These are phyloP conservation scores for Aquilaria agallochum DNA, from an alignment of 441 rosid genomes.

Conservation along the genomic window DNA sequence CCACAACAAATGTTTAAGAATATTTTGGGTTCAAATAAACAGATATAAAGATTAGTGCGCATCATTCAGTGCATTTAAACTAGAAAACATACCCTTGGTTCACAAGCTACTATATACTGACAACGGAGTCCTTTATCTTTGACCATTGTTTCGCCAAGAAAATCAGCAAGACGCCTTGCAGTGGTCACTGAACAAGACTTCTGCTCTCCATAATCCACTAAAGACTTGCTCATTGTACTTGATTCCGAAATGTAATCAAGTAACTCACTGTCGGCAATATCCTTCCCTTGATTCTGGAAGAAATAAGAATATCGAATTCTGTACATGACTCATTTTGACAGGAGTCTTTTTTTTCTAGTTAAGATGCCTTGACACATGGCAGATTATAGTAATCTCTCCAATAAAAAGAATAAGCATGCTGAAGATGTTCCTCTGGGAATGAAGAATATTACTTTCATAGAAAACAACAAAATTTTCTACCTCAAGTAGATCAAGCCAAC, in stretches of 20 bases:
- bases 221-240: constrained; percentile 99
- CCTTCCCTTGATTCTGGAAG: constrained; percentile 87
- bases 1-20: background rate
- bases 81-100: constrained; percentile 68
- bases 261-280: constrained; percentile 92
- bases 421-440: too few species aligned
- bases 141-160: constrained; percentile 95
- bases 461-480: constrained; percentile 31
- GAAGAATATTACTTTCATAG: too few species aligned
- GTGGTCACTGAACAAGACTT: constrained; percentile 99
- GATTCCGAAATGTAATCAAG: constrained; percentile 98
- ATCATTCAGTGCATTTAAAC: constrained; percentile 10
- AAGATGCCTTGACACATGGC: too few species aligned
- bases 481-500: constrained; percentile 99
- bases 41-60: constrained; percentile 6
- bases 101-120: constrained; percentile 96
- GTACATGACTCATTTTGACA: too few species aligned
- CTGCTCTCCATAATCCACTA: constrained; percentile 92
- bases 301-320: background rate
- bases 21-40: background rate
- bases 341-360: too few species aligned
- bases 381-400: too few species aligned
- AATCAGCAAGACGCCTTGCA: constrained; percentile 93
- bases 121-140: constrained; percentile 99
- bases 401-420: too few species aligned